A percentile compares a stretch with the other conserved stretches of the same genome.
These are phyloP conservation scores for Ganoderma lucidum DNA, from an alignment of 1,284 basidiomycete species.

Conservation along the genomic window DNA sequence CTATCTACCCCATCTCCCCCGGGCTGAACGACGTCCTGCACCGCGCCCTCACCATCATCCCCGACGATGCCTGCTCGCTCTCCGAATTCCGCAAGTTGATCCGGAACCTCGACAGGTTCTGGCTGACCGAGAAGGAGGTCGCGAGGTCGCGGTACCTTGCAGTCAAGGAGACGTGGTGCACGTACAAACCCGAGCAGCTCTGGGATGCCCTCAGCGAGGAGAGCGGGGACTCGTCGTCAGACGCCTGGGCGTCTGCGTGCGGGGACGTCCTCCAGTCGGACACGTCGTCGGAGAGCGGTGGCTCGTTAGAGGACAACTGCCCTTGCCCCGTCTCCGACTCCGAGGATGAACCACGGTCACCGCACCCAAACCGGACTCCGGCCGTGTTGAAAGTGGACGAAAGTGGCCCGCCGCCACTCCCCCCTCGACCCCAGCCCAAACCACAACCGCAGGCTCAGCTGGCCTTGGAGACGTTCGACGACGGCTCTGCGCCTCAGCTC, in stretches of 20 bases:
- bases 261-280: slow-evolving; percentile 21
- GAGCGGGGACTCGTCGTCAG: slow-evolving; percentile 18
- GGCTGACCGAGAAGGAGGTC: slow-evolving; percentile 36
- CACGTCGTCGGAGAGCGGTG: slow-evolving; percentile 22
- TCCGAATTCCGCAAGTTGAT: slow-evolving; percentile 57
- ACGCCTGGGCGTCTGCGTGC: slow-evolving; percentile 8
- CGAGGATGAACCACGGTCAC: not conserved
- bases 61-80: slow-evolving; percentile 62
- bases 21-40: slow-evolving; percentile 65
- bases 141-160: slow-evolving; percentile 7
- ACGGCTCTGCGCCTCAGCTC: not conserved
- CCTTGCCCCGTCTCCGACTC: slow-evolving; percentile 1
- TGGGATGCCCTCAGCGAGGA: not conserved
- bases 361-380: not conserved
- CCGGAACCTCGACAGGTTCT: slow-evolving; percentile 39
- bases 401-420: not conserved
- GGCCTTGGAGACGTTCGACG: not conserved
- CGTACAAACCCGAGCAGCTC: not conserved
- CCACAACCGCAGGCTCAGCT: not conserved
- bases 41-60: slow-evolving; percentile 61
- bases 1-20: slow-evolving; percentile 76
- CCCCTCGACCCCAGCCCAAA: not conserved
- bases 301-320: slow-evolving; percentile 14
- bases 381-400: not conserved
- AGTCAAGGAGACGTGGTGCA: slow-evolving; percentile 20